Evolutionary conservation across 2,329 filamentous ascomycete genomes (phyloP).

Genomic region (Coniochaeta sp.): DNA sequence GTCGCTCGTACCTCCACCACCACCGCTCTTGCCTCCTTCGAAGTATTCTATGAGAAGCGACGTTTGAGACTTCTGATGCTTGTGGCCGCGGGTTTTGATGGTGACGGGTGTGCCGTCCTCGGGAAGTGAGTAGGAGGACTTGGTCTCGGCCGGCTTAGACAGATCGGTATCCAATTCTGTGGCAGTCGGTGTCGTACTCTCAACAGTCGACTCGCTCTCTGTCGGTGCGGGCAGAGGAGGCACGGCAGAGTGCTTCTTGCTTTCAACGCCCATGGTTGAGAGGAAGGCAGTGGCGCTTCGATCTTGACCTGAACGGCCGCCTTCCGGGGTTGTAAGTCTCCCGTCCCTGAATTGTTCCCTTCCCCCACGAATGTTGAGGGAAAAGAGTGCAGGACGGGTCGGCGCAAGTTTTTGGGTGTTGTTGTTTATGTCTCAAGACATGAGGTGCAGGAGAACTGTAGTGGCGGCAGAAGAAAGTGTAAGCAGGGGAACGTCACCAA

Average conservation of each 20-base stretch:
- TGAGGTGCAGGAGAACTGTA: slow-evolving; percentile 9
- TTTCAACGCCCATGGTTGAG: slow-evolving; percentile 47
- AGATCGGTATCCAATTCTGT: slow-evolving; percentile 62
- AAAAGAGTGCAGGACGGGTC: slow-evolving; percentile 2
- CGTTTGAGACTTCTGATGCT: slow-evolving; percentile 72
- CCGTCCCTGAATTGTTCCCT: slow-evolving; percentile 35
- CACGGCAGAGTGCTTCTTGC: slow-evolving; percentile 34
- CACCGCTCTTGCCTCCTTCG: slow-evolving; percentile 61
- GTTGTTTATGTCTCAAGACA: slow-evolving; percentile 12
- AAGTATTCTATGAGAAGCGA: slow-evolving; percentile 94
- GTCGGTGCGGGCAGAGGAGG: slow-evolving; percentile 74
- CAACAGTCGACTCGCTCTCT: slow-evolving; percentile 56
- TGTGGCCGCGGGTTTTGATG: slow-evolving; percentile 68
- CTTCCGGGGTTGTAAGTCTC: not conserved
- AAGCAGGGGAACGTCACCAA: not conserved
- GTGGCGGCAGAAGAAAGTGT: slow-evolving; percentile 20
- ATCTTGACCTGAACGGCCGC: not conserved
- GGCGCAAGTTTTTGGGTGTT: not conserved
- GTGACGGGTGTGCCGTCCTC: slow-evolving; percentile 89
- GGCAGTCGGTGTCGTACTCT: slow-evolving; percentile 44
- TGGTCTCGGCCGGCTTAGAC: slow-evolving; percentile 61
- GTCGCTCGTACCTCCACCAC: slow-evolving; percentile 42
- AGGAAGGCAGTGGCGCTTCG: slow-evolving; percentile 8
- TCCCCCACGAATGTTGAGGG: slow-evolving; percentile 6
- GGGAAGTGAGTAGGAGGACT: slow-evolving; percentile 71